Conservation (phyloP, 139 green algal species). For the Chlorella sp. region DNA sequence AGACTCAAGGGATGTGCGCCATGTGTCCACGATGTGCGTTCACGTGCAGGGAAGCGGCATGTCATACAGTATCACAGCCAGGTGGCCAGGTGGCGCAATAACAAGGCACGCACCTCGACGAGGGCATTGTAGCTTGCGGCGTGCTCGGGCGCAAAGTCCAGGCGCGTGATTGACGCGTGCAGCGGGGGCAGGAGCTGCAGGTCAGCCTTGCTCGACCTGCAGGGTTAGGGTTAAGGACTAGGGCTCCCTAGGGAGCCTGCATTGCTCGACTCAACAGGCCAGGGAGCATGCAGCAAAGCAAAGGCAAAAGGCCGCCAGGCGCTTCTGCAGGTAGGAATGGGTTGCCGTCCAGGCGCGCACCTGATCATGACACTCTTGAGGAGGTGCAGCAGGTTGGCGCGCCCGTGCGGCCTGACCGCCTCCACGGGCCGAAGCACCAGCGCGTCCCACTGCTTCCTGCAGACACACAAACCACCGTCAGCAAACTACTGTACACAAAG, state of each 20-base stretch:
- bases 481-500: too few relatives aligned
- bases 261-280: too few relatives aligned
- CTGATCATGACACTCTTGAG: conserved; percentile 73
- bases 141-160: conserved; percentile 79
- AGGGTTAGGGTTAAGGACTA: too few relatives aligned
- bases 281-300: too few relatives aligned
- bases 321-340: conserved; percentile 67
- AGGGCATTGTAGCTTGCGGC: conserved; percentile 85
- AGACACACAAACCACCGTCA: too few relatives aligned
- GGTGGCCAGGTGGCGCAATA: too few relatives aligned
- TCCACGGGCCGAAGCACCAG: conserved; percentile 68
- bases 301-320: too few relatives aligned
- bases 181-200: conserved; percentile 60
- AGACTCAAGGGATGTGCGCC: too few relatives aligned
- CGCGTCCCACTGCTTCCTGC: conserved; percentile 41
- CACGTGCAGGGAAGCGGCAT: too few relatives aligned
- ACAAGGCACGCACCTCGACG: conserved; percentile 49
- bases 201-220: conserved; percentile 66
- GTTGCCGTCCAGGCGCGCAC: conserved; percentile 26
- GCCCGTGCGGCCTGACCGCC: conserved; percentile 22
- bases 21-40: too few relatives aligned
- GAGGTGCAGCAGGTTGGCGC: conserved; percentile 55
- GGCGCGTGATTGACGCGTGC: conserved; percentile 31
- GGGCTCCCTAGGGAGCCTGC: too few relatives aligned
- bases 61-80: neutral